A percentile compares a stretch with the other conserved stretches of the same genome.
phyloP scores from a whole-genome alignment of 2,329 filamentous ascomycete genomes.

The Monosporascus sp. region DNA sequence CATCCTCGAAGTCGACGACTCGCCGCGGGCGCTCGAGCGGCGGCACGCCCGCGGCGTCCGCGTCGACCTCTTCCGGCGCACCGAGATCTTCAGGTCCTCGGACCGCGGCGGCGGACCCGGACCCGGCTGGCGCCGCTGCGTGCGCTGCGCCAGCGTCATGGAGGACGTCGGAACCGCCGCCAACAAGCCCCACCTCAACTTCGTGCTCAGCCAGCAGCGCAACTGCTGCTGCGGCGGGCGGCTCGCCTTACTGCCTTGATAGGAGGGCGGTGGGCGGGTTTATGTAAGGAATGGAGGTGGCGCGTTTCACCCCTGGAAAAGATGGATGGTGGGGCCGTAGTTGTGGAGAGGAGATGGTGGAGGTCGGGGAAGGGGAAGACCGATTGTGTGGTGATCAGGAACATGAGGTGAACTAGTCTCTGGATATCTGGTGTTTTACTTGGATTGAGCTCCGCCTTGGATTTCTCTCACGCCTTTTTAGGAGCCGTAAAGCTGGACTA shows the following conservation, averaged over 20 bases:
- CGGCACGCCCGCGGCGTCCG: constrained; percentile 33
- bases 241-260: constrained; percentile 39
- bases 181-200: constrained; percentile 43
- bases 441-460: too few relatives aligned
- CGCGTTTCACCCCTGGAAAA: too few relatives aligned
- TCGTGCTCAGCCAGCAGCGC: constrained; percentile 49
- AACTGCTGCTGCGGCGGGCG: constrained; percentile 50
- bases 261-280: background rate
- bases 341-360: too few relatives aligned
- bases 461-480: too few relatives aligned
- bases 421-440: too few relatives aligned
- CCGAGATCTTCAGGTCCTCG: constrained; percentile 45
- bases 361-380: too few relatives aligned
- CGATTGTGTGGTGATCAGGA: too few relatives aligned
- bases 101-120: constrained; percentile 3
- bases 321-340: too few relatives aligned
- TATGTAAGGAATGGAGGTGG: too few relatives aligned
- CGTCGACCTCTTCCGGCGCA: constrained; percentile 54
- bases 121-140: constrained; percentile 42
- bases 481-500: too few relatives aligned
- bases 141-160: constrained; percentile 60
- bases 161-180: constrained; percentile 44
- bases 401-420: too few relatives aligned
- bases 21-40: constrained; percentile 40
- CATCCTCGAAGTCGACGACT: constrained; percentile 61